Evolutionary conservation across 1,284 basidiomycete species (phyloP).

Genomic region (Cryptococcus sp.): DNA sequence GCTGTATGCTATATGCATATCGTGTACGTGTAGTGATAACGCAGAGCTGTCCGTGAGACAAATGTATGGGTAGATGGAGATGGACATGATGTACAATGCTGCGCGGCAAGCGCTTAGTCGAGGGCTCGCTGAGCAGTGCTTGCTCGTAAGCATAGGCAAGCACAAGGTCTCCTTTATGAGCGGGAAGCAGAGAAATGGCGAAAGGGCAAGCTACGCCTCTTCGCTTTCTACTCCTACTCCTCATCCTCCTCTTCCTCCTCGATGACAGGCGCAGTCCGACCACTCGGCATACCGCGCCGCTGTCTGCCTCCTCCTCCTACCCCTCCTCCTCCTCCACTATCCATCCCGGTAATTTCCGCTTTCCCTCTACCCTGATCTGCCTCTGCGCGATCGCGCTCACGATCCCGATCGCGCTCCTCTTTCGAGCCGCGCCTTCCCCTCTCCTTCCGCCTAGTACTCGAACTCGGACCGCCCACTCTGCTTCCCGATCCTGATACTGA

Average conservation of each 20-base stretch:
- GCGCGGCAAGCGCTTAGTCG: too few species aligned
- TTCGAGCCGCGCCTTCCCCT: conserved; percentile 15
- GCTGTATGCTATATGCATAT: too few species aligned
- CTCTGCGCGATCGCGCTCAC: background rate
- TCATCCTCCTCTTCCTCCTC: conserved; percentile 39
- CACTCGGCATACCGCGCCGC: conserved; percentile 17
- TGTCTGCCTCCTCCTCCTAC: conserved; percentile 8
- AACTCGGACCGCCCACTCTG: too few species aligned
- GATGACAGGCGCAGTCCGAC: conserved; percentile 22
- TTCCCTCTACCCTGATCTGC: conserved; percentile 10
- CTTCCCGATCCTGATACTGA: background rate
- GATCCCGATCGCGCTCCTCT: conserved; percentile 6
- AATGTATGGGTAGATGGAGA: too few species aligned
- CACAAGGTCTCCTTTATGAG: too few species aligned
- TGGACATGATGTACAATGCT: too few species aligned
- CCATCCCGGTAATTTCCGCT: conserved; percentile 7
- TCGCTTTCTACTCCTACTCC: conserved; percentile 2
- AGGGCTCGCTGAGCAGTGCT: too few species aligned
- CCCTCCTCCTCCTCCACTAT: conserved; percentile 1
- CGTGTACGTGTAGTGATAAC: too few species aligned
- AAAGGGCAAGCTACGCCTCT: too few species aligned
- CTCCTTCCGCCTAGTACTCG: background rate
- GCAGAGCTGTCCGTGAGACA: too few species aligned
- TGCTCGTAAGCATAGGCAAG: too few species aligned
- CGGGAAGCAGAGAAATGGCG: too few species aligned